phyloP scores from a whole-genome alignment of 139 green algal species.

The Haematococcus sp. region DNA sequence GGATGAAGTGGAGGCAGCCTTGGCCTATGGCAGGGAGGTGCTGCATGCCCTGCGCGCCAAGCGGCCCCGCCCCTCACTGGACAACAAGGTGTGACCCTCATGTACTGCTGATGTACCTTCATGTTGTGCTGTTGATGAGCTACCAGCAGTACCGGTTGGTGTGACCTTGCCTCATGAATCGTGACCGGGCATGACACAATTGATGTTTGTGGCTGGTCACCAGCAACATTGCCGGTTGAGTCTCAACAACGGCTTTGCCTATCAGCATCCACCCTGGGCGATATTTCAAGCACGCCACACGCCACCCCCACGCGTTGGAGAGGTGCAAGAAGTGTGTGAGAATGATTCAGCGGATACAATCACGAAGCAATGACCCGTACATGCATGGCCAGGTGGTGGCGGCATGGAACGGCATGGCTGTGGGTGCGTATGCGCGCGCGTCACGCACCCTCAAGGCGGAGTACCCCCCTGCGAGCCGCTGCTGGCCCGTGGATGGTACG shows the following conservation, averaged over 20 bases:
- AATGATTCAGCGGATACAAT: too few relatives aligned
- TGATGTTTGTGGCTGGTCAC: too few relatives aligned
- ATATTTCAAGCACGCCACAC: too few relatives aligned
- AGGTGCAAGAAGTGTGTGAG: too few relatives aligned
- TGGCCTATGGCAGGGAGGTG: constrained; percentile 53
- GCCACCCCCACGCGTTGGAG: too few relatives aligned
- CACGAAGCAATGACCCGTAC: too few relatives aligned
- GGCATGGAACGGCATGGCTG: constrained; percentile 89
- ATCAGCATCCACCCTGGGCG: too few relatives aligned
- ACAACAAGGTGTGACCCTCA: constrained; percentile 76
- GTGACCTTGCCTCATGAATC: too few relatives aligned
- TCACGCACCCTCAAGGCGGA: constrained; percentile 53
- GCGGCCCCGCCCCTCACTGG: constrained; percentile 69
- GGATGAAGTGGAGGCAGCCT: constrained; percentile 28
- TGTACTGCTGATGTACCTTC: neutral
- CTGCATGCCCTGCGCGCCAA: constrained; percentile 50
- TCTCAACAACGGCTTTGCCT: too few relatives aligned
- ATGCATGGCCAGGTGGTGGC: constrained; percentile 76
- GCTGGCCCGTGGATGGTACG: constrained; percentile 72
- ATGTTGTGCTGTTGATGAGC: neutral
- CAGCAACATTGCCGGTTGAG: too few relatives aligned
- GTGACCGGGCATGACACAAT: too few relatives aligned
- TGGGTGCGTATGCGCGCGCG: constrained; percentile 73
- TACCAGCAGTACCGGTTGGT: too few relatives aligned
- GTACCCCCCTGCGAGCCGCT: constrained; percentile 19